Base-by-base conservation (phyloP, 495 filamentous ascomycete species). In the Trichocladium antarcticum region DNA sequence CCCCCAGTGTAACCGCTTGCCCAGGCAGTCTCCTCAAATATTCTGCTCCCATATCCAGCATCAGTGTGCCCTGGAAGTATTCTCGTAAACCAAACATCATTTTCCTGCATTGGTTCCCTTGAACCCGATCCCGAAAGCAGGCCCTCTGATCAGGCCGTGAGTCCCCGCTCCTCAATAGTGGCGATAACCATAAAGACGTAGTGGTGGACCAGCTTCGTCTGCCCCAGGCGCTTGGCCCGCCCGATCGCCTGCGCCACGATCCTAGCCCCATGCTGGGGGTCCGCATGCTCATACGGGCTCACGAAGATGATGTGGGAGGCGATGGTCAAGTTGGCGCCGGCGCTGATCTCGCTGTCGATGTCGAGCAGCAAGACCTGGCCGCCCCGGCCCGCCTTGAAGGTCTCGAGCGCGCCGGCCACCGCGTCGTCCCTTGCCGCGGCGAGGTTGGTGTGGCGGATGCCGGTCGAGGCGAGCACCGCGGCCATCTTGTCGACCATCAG, bases 301-400 rank as follows among this genome's bases (percentile, higher is more conserved):
- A 83, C 63, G 59, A 94, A 90, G 42, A 93, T 74, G 28, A 89
- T 69, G 51, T 92, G 87, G 47, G 85, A 89, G 0, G 85, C 84
- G 34, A 75, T 73, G 40, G 81, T 80, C 2, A 92, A 66, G 57
- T 93, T 93, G 16, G 76, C 62, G 24, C 87, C 87, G 8, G 85
- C 77, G 15, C 85, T 78, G 42, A 74, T 71, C n/a, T 75, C 77
- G 47, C 72, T 70, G 5, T 74, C 74, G 4, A 87, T 68, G 47
- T 80, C 78, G 16, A 94, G 61, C n/a, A 92, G 62, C 28, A 88
- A 60, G 1, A 85, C 77, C 55, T 74, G 75, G 12, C 49, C 37
- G 15, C 42, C 36, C 12, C 28, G 40, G 8, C 49, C 40, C 0
- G 3, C 53, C 59, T 48, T 68, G 62, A 64, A 73, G 1, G 31